A percentile compares a stretch with the other conserved stretches of the same genome.
Conservation (phyloP, 176 grass and related monocot species). For the Triticum monococcum region DNA sequence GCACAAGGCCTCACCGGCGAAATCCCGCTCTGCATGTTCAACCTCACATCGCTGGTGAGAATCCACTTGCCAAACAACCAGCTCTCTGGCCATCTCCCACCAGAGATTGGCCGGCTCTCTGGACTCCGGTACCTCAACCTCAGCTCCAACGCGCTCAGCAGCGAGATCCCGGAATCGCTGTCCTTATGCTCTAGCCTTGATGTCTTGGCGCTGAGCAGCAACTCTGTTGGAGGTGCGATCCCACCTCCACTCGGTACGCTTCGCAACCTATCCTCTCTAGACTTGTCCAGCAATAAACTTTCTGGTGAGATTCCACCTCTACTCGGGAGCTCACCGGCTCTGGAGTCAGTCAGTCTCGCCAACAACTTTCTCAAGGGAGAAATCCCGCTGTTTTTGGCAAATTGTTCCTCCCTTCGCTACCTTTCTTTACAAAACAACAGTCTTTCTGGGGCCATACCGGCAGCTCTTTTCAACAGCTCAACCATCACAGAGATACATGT, state of each 20-base stretch:
- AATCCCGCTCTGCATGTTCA: too few relatives aligned
- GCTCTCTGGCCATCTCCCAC: not conserved
- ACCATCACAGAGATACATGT: slow-evolving; percentile 12
- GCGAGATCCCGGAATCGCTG: not conserved
- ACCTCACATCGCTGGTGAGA: not conserved
- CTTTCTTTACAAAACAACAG: slow-evolving; percentile 35
- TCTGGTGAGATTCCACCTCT: not conserved
- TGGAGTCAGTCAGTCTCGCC: not conserved
- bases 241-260: not conserved
- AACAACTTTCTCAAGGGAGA: too few relatives aligned
- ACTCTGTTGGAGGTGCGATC: slow-evolving; percentile 14
- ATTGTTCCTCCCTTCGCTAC: not conserved
- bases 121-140: not conserved
- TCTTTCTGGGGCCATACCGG: slow-evolving; percentile 37
- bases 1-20: too few relatives aligned
- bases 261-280: not conserved
- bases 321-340: not conserved
- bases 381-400: not conserved
- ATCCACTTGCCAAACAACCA: not conserved
- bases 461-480: slow-evolving; percentile 22
- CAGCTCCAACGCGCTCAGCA: not conserved
- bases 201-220: slow-evolving; percentile 9
- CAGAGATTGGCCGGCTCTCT: not conserved
- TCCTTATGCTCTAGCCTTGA: slow-evolving; percentile 2
- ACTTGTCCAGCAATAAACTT: not conserved